These are phyloP conservation scores for Cryphonectria japonica DNA, from an alignment of 2,329 filamentous ascomycete genomes.

Conservation along the genomic window DNA sequence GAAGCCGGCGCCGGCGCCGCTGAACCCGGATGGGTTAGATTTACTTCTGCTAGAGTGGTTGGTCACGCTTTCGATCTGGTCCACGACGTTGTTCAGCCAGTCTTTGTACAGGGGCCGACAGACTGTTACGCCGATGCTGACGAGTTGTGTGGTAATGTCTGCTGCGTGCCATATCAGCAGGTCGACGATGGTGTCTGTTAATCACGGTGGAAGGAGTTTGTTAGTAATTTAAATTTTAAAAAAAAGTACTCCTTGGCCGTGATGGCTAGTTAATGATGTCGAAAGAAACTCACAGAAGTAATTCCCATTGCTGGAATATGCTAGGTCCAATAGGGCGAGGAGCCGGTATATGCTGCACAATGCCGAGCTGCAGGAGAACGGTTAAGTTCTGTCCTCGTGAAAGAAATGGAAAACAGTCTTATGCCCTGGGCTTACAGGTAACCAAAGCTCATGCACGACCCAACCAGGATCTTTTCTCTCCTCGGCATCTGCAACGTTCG, in stretches of 20 bases:
- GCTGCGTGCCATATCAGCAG: conserved; percentile 25
- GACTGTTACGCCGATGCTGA: conserved; percentile 25
- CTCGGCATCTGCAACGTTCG: conserved; percentile 20
- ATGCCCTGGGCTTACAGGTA: conserved; percentile 18
- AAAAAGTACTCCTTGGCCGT: too few relatives aligned
- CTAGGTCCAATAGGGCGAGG: background rate
- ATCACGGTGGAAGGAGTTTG: too few relatives aligned
- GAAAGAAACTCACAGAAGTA: conserved; percentile 20
- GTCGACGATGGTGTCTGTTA: conserved; percentile 22
- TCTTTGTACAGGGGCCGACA: conserved; percentile 29
- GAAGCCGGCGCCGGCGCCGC: background rate
- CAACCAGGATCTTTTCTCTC: conserved; percentile 27
- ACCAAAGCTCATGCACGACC: conserved; percentile 26
- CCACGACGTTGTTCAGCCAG: conserved; percentile 24
- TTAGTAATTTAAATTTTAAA: background rate
- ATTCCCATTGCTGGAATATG: background rate
- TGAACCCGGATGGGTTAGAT: background rate
- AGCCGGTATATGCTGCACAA: conserved; percentile 22
- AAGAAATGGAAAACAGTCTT: background rate
- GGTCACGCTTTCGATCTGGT: conserved; percentile 6
- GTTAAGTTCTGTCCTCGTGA: background rate
- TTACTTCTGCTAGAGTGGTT: background rate
- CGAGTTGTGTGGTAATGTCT: conserved; percentile 24
- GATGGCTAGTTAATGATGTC: background rate
- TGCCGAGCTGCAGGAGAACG: conserved; percentile 7